Percentiles rank a stretch among this genome's conserved stretches.
Evolutionary conservation across 306 rosid genomes (phyloP).

Genomic region (Gynostemma pentaphyllum): DNA sequence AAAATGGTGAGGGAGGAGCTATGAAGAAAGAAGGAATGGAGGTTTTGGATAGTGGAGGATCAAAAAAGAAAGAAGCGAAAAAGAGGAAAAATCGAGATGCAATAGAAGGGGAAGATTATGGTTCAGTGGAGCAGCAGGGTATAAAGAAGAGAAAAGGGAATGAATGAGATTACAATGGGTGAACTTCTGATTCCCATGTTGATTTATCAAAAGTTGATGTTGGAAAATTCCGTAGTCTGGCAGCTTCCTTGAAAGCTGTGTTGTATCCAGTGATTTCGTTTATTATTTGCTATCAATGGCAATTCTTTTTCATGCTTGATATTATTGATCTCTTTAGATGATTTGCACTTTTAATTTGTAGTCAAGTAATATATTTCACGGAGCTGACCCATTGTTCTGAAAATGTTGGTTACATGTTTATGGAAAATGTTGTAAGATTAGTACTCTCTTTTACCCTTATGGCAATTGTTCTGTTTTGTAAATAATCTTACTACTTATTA

Average conservation of each 20-base stretch:
- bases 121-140: slow-evolving; percentile 6
- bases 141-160: slow-evolving; percentile 18
- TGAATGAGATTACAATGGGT: background rate
- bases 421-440: background rate
- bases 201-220: background rate
- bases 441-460: background rate
- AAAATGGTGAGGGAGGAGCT: background rate
- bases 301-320: slow-evolving; percentile 6
- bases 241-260: background rate
- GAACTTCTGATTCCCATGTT: background rate
- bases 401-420: background rate
- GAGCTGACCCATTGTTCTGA: background rate
- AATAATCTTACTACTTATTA: background rate
- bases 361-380: background rate
- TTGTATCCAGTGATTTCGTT: background rate
- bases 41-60: background rate
- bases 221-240: background rate
- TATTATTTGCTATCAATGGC: slow-evolving; percentile 1
- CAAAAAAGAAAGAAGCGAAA: background rate
- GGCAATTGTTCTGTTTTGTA: background rate
- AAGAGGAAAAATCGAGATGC: slow-evolving; percentile 3
- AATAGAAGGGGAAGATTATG: slow-evolving; percentile 6
- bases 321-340: background rate
- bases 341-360: background rate
- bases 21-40: background rate